A percentile compares a stretch with the other conserved stretches of the same genome.
These are phyloP conservation scores for Cystobasidium sp. DNA, from an alignment of 1,284 basidiomycete species.

Conservation along the genomic window DNA sequence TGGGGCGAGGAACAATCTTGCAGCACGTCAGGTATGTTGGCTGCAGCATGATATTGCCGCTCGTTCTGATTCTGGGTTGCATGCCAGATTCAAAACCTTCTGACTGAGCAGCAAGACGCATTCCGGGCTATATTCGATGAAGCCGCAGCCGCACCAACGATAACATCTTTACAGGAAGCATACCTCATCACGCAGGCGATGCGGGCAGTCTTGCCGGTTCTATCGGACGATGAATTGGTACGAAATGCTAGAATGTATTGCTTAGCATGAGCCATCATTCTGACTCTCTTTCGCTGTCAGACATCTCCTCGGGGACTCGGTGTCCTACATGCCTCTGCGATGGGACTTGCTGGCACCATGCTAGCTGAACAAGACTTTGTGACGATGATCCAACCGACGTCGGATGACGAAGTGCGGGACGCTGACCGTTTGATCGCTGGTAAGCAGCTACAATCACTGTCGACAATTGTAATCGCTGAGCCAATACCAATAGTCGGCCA, in stretches of 20 bases:
- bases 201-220: slow-evolving; percentile 67
- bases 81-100: slow-evolving; percentile 70
- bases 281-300: slow-evolving; percentile 56
- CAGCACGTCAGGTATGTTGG: slow-evolving; percentile 67
- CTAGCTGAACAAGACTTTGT: slow-evolving; percentile 70
- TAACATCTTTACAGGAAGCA: slow-evolving; percentile 73
- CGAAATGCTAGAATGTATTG: slow-evolving; percentile 50
- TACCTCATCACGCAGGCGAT: slow-evolving; percentile 75
- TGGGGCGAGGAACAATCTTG: slow-evolving; percentile 57
- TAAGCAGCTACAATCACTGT: slow-evolving; percentile 52
- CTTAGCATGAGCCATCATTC: slow-evolving; percentile 1
- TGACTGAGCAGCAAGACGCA: slow-evolving; percentile 77
- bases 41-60: not conserved
- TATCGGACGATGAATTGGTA: slow-evolving; percentile 77
- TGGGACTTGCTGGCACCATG: slow-evolving; percentile 74
- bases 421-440: slow-evolving; percentile 65
- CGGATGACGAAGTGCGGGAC: slow-evolving; percentile 70
- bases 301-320: slow-evolving; percentile 73
- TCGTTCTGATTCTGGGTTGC: not conserved
- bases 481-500: slow-evolving; percentile 31
- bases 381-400: slow-evolving; percentile 67
- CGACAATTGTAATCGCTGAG: not conserved
- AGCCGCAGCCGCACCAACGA: slow-evolving; percentile 67
- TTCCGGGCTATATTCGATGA: slow-evolving; percentile 76
- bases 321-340: slow-evolving; percentile 78